Conservation (phyloP, 1,284 basidiomycete species). For the Fomes fomentarius region DNA sequence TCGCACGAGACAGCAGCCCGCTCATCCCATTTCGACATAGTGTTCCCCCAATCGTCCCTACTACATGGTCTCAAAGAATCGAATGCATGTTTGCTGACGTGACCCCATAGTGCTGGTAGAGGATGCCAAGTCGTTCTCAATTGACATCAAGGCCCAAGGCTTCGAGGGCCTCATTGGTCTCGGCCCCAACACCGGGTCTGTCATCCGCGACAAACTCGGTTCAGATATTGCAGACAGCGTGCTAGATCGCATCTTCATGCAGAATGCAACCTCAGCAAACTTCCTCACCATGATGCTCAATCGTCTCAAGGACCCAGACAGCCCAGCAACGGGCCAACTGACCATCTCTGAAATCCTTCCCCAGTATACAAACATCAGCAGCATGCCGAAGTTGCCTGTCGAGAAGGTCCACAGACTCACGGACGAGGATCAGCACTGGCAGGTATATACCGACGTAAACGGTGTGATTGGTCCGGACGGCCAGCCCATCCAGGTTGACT, state of each 20-base stretch:
- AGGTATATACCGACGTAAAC: slow-evolving; percentile 63
- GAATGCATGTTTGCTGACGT: slow-evolving; percentile 4
- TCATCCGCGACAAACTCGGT: slow-evolving; percentile 60
- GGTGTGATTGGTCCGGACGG: slow-evolving; percentile 77
- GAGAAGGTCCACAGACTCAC: slow-evolving; percentile 62
- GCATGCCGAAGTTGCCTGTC: slow-evolving; percentile 66
- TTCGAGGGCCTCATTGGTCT: slow-evolving; percentile 75
- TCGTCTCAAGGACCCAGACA: slow-evolving; percentile 55
- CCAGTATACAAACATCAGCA: slow-evolving; percentile 62
- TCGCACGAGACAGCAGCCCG: too few relatives aligned
- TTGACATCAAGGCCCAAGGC: slow-evolving; percentile 60
- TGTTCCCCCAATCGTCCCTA: too few relatives aligned
- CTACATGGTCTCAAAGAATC: too few relatives aligned
- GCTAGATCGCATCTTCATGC: slow-evolving; percentile 62
- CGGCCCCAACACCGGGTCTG: slow-evolving; percentile 72
- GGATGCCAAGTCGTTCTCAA: slow-evolving; percentile 67
- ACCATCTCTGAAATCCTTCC: slow-evolving; percentile 59
- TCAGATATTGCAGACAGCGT: slow-evolving; percentile 54
- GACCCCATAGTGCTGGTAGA: slow-evolving; percentile 57
- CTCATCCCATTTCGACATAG: background rate
- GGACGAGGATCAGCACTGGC: slow-evolving; percentile 75
- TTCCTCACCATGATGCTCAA: slow-evolving; percentile 73
- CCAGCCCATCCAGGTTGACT: slow-evolving; percentile 56
- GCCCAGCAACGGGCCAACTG: slow-evolving; percentile 51
- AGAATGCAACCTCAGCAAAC: slow-evolving; percentile 55